Conservation (phyloP, 2,329 filamentous ascomycete species). For the Trichoderma afroharzianum region DNA sequence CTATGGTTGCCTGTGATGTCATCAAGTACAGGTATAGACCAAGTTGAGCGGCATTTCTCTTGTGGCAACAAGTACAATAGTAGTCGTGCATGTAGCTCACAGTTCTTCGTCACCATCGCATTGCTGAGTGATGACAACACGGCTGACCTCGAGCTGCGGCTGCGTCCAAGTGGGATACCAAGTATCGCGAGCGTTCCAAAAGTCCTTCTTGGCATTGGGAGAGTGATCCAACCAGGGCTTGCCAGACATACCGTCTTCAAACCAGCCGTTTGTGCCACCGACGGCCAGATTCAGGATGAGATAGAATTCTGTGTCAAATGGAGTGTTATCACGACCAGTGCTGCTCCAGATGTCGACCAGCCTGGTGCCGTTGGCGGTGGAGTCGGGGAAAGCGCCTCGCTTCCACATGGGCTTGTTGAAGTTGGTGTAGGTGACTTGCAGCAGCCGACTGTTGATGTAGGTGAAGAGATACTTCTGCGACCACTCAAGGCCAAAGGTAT, state of each 20-base stretch:
- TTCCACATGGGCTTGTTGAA: constrained; percentile 67
- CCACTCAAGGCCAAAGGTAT: constrained; percentile 83
- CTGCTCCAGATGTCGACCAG: constrained; percentile 61
- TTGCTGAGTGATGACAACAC: constrained; percentile 68
- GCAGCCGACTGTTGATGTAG: constrained; percentile 74
- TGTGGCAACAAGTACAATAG: background rate
- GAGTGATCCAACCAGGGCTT: constrained; percentile 79
- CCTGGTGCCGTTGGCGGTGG: constrained; percentile 62
- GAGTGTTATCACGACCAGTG: constrained; percentile 59
- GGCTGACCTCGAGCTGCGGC: constrained; percentile 65
- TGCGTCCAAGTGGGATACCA: constrained; percentile 72
- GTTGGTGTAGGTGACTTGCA: constrained; percentile 77
- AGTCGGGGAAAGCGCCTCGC: constrained; percentile 63
- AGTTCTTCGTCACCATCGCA: constrained; percentile 58
- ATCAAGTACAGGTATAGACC: background rate
- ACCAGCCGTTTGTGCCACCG: constrained; percentile 80
- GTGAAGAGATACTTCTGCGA: constrained; percentile 85
- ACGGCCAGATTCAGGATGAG: constrained; percentile 74
- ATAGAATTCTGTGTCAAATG: constrained; percentile 74
- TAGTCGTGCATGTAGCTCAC: constrained; percentile 24
- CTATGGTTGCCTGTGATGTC: background rate
- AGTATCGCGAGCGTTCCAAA: constrained; percentile 63
- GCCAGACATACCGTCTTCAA: constrained; percentile 63
- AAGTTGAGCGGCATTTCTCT: background rate
- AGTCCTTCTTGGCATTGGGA: constrained; percentile 66